These are phyloP conservation scores for Aspergillus fumigatiaffinis DNA, from an alignment of 2,329 filamentous ascomycete genomes.

Conservation along the genomic window DNA sequence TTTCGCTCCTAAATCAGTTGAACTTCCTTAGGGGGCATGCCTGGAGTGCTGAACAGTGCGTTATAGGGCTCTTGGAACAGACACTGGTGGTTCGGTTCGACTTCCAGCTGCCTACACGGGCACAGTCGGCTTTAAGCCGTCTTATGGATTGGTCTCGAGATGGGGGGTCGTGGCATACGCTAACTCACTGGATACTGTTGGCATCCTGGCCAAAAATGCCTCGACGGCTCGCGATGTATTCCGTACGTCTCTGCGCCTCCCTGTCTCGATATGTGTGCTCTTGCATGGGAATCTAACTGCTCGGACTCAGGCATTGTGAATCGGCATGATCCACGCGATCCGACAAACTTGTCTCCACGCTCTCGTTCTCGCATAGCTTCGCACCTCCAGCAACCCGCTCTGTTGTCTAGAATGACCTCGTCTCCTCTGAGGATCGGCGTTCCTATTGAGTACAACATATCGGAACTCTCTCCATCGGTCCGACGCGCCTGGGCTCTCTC, in stretches of 20 bases:
- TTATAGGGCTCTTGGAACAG: constrained; percentile 73
- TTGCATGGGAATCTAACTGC: constrained; percentile 25
- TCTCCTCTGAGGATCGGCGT: constrained; percentile 52
- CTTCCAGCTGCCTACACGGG: constrained; percentile 85
- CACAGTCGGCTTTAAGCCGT: constrained; percentile 82
- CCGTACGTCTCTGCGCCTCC: constrained; percentile 33
- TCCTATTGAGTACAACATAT: constrained; percentile 79
- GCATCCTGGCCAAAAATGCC: constrained; percentile 61
- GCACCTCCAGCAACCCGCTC: constrained; percentile 38
- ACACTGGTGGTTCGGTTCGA: constrained; percentile 86
- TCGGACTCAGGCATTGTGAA: constrained; percentile 46
- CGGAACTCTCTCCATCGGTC: constrained; percentile 68
- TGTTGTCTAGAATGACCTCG: constrained; percentile 22
- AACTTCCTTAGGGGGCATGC: constrained; percentile 2
- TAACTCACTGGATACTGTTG: constrained; percentile 88
- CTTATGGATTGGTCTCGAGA: constrained; percentile 80
- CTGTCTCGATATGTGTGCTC: background rate
- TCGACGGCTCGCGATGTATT: constrained; percentile 52
- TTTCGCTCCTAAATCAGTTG: background rate
- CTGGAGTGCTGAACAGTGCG: constrained; percentile 8
- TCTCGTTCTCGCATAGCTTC: constrained; percentile 51
- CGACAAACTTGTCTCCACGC: constrained; percentile 61
- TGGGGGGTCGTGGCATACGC: constrained; percentile 88
- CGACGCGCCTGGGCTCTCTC: constrained; percentile 65
- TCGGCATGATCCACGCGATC: constrained; percentile 65